Evolutionary conservation across 2,329 filamentous ascomycete species (phyloP).

Genomic region (Sclerotinia nivalis): DNA sequence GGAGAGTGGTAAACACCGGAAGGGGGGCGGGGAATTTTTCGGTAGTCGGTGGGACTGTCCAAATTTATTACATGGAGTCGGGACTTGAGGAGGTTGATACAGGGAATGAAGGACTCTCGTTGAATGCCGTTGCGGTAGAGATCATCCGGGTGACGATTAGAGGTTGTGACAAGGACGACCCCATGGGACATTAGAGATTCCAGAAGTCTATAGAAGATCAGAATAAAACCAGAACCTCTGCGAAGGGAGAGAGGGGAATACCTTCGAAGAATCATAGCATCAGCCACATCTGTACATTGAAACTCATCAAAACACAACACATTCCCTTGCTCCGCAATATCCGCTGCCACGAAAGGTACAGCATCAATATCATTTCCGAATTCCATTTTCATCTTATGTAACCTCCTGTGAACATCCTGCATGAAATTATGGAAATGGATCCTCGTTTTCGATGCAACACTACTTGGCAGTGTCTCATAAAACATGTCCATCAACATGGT

Average conservation of each 20-base stretch:
- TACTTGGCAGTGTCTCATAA: slow-evolving; percentile 83
- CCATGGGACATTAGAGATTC: slow-evolving; percentile 93
- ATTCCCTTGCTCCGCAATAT: slow-evolving; percentile 80
- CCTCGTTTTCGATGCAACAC: slow-evolving; percentile 79
- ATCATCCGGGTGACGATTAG: slow-evolving; percentile 93
- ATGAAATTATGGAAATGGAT: slow-evolving; percentile 99
- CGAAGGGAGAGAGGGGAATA: slow-evolving; percentile 39
- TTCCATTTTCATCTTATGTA: slow-evolving; percentile 87
- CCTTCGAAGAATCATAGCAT: slow-evolving; percentile 94
- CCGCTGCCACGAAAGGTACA: slow-evolving; percentile 89
- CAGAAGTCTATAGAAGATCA: slow-evolving; percentile 58
- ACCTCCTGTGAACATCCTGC: slow-evolving; percentile 90
- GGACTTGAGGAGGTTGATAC: slow-evolving; percentile 86
- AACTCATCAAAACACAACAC: slow-evolving; percentile 99
- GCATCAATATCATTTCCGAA: slow-evolving; percentile 88
- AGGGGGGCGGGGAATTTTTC: slow-evolving; percentile 90
- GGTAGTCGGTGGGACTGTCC: slow-evolving; percentile 93
- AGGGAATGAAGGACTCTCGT: slow-evolving; percentile 90
- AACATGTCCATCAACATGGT: slow-evolving; percentile 99
- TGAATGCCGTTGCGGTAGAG: slow-evolving; percentile 98
- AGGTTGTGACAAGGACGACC: slow-evolving; percentile 94
- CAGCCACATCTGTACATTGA: slow-evolving; percentile 96
- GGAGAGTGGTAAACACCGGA: slow-evolving; percentile 93
- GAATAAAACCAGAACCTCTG: slow-evolving; percentile 7
- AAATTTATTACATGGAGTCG: slow-evolving; percentile 89